Evolutionary conservation across 345 rosid genomes (phyloP).

Genomic region (Reutealis trisperma): DNA sequence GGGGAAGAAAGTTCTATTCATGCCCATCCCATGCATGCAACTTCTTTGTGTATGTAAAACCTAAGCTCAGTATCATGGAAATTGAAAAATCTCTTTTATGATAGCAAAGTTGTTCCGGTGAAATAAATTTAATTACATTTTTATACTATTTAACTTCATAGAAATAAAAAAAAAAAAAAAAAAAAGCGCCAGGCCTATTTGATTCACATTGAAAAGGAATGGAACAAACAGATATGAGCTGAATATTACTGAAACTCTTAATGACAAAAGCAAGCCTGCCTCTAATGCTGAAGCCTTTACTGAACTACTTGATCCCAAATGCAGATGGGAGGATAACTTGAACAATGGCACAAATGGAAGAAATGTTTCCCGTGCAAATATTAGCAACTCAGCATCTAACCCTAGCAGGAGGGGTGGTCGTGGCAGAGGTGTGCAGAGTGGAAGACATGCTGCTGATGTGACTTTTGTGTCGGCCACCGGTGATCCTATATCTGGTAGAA

Average conservation of each 20-base stretch:
- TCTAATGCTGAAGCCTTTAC: neutral
- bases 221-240: neutral
- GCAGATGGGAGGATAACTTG: slow-evolving; percentile 90
- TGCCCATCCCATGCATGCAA: slow-evolving; percentile 80
- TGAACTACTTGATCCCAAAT: neutral
- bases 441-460: slow-evolving; percentile 34
- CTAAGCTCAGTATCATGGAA: neutral
- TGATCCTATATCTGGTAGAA: slow-evolving; percentile 68
- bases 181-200: neutral
- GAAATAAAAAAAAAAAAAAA: too few species aligned
- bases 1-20: slow-evolving; percentile 90
- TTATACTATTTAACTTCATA: neutral
- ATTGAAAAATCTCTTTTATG: neutral
- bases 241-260: neutral
- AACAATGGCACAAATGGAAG: slow-evolving; percentile 46
- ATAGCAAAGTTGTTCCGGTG: neutral
- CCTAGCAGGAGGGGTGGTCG: slow-evolving; percentile 48
- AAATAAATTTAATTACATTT: neutral
- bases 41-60: slow-evolving; percentile 71
- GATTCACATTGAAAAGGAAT: neutral
- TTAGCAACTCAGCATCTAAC: slow-evolving; percentile 35
- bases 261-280: neutral
- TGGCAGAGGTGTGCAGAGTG: slow-evolving; percentile 46
- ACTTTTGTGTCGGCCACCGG: slow-evolving; percentile 89
- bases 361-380: slow-evolving; percentile 23